phyloP scores from a whole-genome alignment of 257 asterid genomes.

The Anisodus acutangulus region DNA sequence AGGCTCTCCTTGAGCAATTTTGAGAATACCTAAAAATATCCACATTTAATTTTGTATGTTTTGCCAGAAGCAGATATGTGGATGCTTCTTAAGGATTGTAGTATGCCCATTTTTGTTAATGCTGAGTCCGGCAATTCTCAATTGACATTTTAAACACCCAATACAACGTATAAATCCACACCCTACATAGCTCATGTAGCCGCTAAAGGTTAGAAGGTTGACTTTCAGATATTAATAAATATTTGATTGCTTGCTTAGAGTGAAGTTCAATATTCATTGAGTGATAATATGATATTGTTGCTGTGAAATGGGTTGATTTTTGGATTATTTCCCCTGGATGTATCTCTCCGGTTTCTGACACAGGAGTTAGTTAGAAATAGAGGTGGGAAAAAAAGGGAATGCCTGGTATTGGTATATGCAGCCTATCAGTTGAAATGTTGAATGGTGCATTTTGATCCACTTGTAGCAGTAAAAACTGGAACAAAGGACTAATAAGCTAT shows the following conservation, averaged over 20 bases:
- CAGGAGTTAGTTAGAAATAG: background rate
- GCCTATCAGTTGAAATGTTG: background rate
- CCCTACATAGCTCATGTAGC: background rate
- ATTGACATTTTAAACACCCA: background rate
- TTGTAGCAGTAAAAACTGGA: background rate
- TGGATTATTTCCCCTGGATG: background rate
- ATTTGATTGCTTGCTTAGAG: background rate
- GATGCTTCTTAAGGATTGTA: background rate
- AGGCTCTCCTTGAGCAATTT: background rate
- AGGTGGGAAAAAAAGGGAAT: background rate
- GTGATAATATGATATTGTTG: background rate
- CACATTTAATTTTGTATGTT: background rate
- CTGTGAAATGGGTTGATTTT: background rate
- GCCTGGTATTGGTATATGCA: background rate
- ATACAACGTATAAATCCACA: background rate
- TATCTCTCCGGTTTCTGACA: background rate
- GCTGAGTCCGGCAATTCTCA: background rate
- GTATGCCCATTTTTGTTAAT: background rate
- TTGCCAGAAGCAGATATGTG: background rate
- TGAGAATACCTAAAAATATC: background rate
- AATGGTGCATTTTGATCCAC: background rate
- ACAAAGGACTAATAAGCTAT: background rate
- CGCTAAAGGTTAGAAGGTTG: background rate
- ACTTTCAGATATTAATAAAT: background rate
- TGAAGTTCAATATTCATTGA: background rate